A percentile compares a stretch with the other conserved stretches of the same genome.
phyloP scores from a whole-genome alignment of 2,329 filamentous ascomycete species.

The Niveomyces coronatus region DNA sequence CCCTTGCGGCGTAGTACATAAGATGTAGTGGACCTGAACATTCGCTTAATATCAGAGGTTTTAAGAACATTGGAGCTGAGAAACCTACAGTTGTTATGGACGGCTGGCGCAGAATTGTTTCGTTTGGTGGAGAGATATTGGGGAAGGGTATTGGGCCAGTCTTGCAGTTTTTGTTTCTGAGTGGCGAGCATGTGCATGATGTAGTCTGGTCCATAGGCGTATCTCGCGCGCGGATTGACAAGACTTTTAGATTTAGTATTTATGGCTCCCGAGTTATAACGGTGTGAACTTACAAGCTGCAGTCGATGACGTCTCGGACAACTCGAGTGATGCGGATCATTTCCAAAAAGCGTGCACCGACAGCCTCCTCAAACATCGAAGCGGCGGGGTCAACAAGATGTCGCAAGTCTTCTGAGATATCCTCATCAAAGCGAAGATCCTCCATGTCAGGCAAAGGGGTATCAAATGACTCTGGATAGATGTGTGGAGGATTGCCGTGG shows the following conservation, averaged over 20 bases:
- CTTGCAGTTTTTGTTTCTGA: constrained; percentile 20
- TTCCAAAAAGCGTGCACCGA: constrained; percentile 28
- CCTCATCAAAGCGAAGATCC: constrained; percentile 32
- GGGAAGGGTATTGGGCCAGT: constrained; percentile 27
- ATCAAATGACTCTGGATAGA: constrained; percentile 29
- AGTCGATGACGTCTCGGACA: constrained; percentile 23
- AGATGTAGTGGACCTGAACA: constrained; percentile 28
- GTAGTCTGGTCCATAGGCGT: constrained; percentile 12
- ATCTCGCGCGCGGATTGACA: constrained; percentile 13
- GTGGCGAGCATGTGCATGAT: constrained; percentile 15
- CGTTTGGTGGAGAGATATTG: constrained; percentile 22
- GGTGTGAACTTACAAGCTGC: constrained; percentile 21
- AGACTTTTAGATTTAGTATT: constrained; percentile 16
- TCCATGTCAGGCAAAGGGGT: constrained; percentile 29
- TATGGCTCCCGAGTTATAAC: not conserved
- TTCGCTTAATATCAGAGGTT: constrained; percentile 1
- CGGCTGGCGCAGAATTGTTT: constrained; percentile 6
- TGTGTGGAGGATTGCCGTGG: constrained; percentile 37
- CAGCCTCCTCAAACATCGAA: constrained; percentile 22
- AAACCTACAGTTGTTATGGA: constrained; percentile 18
- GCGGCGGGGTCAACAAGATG: constrained; percentile 25
- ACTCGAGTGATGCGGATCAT: constrained; percentile 21
- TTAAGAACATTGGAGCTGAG: not conserved
- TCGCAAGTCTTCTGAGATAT: constrained; percentile 24
- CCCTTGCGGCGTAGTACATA: constrained; percentile 30